phyloP scores from a whole-genome alignment of 192 early-diverging fungal genomes.

The Geranomyces michiganensis region DNA sequence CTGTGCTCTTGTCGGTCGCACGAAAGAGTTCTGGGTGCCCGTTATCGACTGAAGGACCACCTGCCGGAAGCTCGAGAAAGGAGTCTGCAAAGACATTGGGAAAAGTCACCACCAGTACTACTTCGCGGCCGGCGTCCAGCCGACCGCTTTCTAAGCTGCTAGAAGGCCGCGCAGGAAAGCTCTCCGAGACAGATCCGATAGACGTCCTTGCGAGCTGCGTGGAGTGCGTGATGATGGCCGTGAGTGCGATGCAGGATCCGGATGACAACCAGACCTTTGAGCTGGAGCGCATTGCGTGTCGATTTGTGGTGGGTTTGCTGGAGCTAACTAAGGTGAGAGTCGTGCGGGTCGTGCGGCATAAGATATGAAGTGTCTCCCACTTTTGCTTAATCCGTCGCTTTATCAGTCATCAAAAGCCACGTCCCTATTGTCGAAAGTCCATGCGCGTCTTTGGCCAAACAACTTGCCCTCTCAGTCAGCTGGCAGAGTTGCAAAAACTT shows the following conservation, averaged over 20 bases:
- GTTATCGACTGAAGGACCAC: neutral
- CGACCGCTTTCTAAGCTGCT: neutral
- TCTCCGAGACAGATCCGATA: neutral
- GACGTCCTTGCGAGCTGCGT: conserved; percentile 9
- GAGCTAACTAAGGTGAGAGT: conserved; percentile 7
- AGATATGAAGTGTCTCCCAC: neutral
- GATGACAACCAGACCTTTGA: neutral
- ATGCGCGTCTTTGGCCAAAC: conserved; percentile 9
- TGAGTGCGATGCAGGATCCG: neutral
- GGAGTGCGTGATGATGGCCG: neutral
- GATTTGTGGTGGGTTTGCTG: conserved; percentile 13
- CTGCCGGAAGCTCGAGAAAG: neutral
- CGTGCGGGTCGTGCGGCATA: neutral
- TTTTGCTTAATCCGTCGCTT: neutral
- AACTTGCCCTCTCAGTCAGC: neutral
- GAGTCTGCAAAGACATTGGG: neutral
- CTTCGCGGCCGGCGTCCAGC: neutral
- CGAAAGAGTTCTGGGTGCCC: neutral
- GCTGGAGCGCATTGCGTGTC: conserved; percentile 24
- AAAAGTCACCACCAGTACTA: neutral
- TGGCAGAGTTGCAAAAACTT: neutral
- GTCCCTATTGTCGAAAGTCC: conserved; percentile 1
- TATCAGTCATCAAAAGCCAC: conserved; percentile 4
- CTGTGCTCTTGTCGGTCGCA: neutral
- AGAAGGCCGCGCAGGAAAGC: neutral